These are phyloP conservation scores for Boletus insuetus DNA, from an alignment of 768 basidiomycete species.

Conservation along the genomic window DNA sequence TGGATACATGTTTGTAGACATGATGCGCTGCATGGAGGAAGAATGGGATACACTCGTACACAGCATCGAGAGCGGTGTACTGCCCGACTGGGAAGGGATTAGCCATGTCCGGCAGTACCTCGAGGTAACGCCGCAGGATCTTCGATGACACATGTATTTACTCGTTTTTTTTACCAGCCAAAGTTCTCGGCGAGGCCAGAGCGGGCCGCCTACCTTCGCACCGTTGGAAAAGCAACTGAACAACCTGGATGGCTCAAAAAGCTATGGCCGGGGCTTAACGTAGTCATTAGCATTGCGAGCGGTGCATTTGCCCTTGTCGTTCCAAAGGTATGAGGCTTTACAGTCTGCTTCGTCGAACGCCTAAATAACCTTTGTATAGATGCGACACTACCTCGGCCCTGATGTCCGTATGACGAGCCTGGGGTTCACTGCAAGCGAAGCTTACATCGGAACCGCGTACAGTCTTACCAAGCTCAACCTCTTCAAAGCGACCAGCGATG, in stretches of 20 bases:
- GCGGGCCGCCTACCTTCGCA: slow-evolving; percentile 15
- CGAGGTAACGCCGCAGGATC: slow-evolving; percentile 1
- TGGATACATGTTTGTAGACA: slow-evolving; percentile 19
- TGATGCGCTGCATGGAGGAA: slow-evolving; percentile 21
- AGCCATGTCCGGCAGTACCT: slow-evolving; percentile 15
- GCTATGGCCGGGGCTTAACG: slow-evolving; percentile 13
- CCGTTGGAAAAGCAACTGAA: slow-evolving; percentile 9
- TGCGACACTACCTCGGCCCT: slow-evolving; percentile 13
- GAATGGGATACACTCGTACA: slow-evolving; percentile 18
- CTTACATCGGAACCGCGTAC: slow-evolving; percentile 14
- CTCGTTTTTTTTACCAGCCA: background rate
- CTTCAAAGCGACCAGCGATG: slow-evolving; percentile 17
- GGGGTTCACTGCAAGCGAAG: slow-evolving; percentile 18
- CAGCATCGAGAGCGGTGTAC: slow-evolving; percentile 11
- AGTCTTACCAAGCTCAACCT: slow-evolving; percentile 5
- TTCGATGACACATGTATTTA: background rate
- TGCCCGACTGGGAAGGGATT: slow-evolving; percentile 20
- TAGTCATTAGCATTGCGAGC: slow-evolving; percentile 18
- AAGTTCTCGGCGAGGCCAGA: slow-evolving; percentile 11
- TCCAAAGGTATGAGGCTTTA: slow-evolving; percentile 7
- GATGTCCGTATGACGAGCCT: slow-evolving; percentile 13
- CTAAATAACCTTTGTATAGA: slow-evolving; percentile 1
- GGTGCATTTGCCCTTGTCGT: slow-evolving; percentile 14
- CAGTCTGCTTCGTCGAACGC: background rate
- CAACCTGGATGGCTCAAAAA: slow-evolving; percentile 17